Evolutionary conservation across 1,284 basidiomycete genomes (phyloP).

Genomic region (Ceratobasidium sp.): DNA sequence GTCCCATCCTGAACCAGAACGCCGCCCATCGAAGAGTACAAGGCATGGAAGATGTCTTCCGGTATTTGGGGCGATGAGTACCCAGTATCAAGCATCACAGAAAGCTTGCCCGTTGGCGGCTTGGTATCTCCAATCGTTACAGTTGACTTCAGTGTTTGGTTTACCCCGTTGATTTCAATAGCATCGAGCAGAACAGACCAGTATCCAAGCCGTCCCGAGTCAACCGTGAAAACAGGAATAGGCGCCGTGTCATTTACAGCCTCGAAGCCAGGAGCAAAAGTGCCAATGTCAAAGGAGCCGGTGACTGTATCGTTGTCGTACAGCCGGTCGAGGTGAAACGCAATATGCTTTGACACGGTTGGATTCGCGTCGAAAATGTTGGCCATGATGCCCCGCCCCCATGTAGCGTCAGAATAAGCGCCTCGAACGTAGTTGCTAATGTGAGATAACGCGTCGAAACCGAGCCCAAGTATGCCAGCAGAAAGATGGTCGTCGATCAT

Average conservation of each 20-base stretch:
- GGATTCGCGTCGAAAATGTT: constrained; percentile 27
- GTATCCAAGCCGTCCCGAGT: background rate
- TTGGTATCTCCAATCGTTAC: background rate
- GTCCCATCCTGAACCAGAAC: background rate
- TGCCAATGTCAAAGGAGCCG: constrained; percentile 32
- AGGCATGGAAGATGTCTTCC: background rate
- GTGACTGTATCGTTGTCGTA: constrained; percentile 29
- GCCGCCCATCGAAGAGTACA: constrained; percentile 14
- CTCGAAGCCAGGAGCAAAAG: constrained; percentile 28
- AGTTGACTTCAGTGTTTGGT: constrained; percentile 12
- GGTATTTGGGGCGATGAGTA: constrained; percentile 13
- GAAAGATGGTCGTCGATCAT: too few species aligned
- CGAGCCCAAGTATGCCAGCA: background rate
- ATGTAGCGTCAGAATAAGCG: background rate
- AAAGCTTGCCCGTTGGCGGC: constrained; percentile 7
- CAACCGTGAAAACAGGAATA: background rate
- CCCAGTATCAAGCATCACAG: constrained; percentile 2
- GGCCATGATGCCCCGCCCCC: constrained; percentile 8
- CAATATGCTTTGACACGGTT: constrained; percentile 9
- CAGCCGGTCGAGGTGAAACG: constrained; percentile 11
- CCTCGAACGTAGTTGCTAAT: background rate
- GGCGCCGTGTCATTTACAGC: constrained; percentile 18
- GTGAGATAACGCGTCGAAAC: constrained; percentile 12
- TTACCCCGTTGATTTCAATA: constrained; percentile 20
- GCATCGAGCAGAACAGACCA: too few species aligned